phyloP scores from a whole-genome alignment of 179 eudicot species.

The Vitellaria paradoxa region DNA sequence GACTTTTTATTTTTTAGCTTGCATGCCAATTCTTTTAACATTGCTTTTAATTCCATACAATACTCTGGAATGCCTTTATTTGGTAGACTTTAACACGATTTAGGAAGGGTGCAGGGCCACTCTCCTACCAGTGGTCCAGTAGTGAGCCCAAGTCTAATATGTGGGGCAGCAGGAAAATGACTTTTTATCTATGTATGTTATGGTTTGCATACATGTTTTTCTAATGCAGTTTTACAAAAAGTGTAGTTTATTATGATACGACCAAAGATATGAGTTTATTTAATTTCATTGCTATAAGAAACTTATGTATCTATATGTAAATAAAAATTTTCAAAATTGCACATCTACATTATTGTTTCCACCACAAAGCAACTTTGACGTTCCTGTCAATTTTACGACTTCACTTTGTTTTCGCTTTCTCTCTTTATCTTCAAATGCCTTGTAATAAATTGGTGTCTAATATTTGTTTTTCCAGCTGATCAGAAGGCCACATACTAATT shows the following conservation, averaged over 20 bases:
- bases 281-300: background rate
- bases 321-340: background rate
- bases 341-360: background rate
- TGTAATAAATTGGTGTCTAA: constrained; percentile 5
- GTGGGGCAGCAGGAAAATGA: background rate
- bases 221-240: background rate
- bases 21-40: background rate
- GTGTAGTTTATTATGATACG: background rate
- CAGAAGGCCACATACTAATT: constrained; percentile 46
- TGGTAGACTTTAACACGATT: background rate
- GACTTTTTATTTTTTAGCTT: background rate
- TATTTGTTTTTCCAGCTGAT: constrained; percentile 49
- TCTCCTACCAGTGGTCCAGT: background rate
- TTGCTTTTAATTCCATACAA: background rate
- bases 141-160: background rate
- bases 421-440: background rate
- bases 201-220: background rate
- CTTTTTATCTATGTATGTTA: background rate
- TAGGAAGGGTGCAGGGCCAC: background rate
- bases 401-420: background rate
- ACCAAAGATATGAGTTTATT: background rate
- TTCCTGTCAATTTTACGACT: background rate
- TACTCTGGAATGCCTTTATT: background rate
- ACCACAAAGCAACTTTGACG: constrained; percentile 1
- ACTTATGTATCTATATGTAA: background rate